Evolutionary conservation across 345 rosid species (phyloP).

Genomic region (Syzygium oleosum): DNA sequence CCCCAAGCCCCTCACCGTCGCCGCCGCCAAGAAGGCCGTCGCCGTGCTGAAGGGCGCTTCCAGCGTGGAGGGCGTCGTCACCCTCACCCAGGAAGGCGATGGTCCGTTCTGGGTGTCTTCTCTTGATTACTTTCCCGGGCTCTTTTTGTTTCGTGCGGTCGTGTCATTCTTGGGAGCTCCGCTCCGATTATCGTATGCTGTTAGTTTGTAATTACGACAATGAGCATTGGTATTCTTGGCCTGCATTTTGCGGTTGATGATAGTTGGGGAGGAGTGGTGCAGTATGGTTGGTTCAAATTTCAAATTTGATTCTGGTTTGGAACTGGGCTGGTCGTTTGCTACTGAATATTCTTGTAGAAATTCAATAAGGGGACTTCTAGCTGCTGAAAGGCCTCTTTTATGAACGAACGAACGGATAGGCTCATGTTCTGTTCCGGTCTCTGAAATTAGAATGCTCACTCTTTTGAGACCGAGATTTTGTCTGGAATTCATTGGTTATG

Average conservation of each 20-base stretch:
- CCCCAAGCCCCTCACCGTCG: constrained; percentile 36
- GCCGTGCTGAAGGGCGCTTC: constrained; percentile 87
- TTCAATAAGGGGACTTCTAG: neutral
- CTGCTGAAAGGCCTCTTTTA: neutral
- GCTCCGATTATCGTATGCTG: neutral
- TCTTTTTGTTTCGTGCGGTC: neutral
- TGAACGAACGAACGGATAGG: neutral
- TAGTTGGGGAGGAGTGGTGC: neutral
- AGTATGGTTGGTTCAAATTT: neutral
- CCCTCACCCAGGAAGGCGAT: constrained; percentile 62
- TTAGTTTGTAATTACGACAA: neutral
- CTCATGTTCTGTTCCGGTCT: neutral
- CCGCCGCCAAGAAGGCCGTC: constrained; percentile 74
- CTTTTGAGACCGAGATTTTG: neutral
- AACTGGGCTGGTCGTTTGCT: neutral
- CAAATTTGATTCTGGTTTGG: neutral
- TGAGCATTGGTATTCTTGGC: neutral
- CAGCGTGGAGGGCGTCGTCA: constrained; percentile 77
- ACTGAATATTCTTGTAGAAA: neutral
- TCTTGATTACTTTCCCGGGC: neutral
- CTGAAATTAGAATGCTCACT: neutral
- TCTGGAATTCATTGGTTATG: neutral
- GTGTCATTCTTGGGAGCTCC: neutral
- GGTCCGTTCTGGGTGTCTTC: constrained; percentile 25
- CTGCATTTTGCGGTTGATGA: neutral